Evolutionary conservation across 2,329 filamentous ascomycete genomes (phyloP).

Genomic region (Westerdykella sp.): DNA sequence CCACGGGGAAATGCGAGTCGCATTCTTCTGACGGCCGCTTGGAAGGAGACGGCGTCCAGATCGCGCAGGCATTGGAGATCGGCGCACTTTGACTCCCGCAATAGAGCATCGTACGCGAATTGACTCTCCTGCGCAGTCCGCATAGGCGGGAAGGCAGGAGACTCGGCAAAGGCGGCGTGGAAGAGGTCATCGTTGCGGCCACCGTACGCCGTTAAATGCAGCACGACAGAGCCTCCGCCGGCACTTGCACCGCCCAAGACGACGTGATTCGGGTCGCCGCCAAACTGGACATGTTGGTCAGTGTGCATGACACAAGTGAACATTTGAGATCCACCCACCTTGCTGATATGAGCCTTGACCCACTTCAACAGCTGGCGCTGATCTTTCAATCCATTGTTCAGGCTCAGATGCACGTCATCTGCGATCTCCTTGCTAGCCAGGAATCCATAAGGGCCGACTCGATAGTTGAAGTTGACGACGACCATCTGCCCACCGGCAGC

Average conservation of each 20-base stretch:
- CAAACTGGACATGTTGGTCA: slow-evolving; percentile 21
- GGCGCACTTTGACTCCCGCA: slow-evolving; percentile 31
- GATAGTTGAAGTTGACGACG: slow-evolving; percentile 38
- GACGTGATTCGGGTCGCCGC: slow-evolving; percentile 36
- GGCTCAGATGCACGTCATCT: slow-evolving; percentile 21
- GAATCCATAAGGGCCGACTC: slow-evolving; percentile 38
- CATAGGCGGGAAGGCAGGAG: slow-evolving; percentile 36
- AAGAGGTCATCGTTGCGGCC: slow-evolving; percentile 34
- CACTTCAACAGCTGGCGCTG: slow-evolving; percentile 33
- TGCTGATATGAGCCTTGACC: slow-evolving; percentile 31
- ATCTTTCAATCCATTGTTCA: slow-evolving; percentile 37
- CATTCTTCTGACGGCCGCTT: slow-evolving; percentile 32
- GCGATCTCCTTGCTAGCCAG: slow-evolving; percentile 28
- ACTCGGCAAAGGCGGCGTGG: slow-evolving; percentile 30
- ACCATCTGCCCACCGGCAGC: slow-evolving; percentile 29
- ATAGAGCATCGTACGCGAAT: slow-evolving; percentile 39
- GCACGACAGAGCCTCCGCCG: slow-evolving; percentile 35
- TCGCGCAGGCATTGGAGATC: slow-evolving; percentile 36
- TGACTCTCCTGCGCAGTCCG: slow-evolving; percentile 35
- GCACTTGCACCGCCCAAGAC: slow-evolving; percentile 37
- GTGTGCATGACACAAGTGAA: background rate
- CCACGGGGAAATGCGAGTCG: slow-evolving; percentile 36
- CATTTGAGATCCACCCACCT: slow-evolving; percentile 8
- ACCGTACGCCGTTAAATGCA: slow-evolving; percentile 34
- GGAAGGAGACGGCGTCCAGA: slow-evolving; percentile 34